Conservation (phyloP, 768 basidiomycete genomes). For the Trametes maxima region DNA sequence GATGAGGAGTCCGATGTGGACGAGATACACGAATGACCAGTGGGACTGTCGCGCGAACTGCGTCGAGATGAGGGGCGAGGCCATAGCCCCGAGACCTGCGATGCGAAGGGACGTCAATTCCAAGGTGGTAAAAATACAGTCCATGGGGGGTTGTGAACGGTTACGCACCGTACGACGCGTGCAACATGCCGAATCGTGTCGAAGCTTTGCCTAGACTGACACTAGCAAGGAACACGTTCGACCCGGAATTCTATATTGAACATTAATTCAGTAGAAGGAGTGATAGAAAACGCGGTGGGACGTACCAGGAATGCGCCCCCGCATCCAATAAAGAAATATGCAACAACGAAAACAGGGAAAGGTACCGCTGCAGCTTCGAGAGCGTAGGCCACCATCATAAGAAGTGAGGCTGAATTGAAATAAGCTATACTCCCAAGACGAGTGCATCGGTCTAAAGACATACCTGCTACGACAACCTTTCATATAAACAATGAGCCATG, state of each 20-base stretch:
- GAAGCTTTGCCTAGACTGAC: conserved; percentile 51
- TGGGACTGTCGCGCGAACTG: conserved; percentile 43
- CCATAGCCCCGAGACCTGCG: conserved; percentile 44
- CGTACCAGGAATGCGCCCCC: conserved; percentile 36
- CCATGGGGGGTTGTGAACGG: too few relatives aligned
- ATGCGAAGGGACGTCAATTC: neutral
- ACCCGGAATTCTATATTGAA: conserved; percentile 55
- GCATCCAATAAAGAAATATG: conserved; percentile 48
- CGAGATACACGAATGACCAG: conserved; percentile 48
- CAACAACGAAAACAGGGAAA: conserved; percentile 62
- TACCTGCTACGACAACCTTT: conserved; percentile 11
- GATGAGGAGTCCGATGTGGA: conserved; percentile 33
- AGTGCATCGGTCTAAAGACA: neutral
- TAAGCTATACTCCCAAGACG: neutral
- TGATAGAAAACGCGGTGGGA: neutral
- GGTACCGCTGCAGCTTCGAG: conserved; percentile 59
- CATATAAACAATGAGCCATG: neutral
- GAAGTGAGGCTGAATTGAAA: conserved; percentile 43
- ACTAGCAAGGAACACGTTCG: conserved; percentile 68
- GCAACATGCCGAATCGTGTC: conserved; percentile 52
- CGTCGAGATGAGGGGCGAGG: conserved; percentile 53
- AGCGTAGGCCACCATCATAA: conserved; percentile 54
- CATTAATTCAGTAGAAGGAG: neutral
- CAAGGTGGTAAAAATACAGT: too few relatives aligned
- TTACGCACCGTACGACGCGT: conserved; percentile 56